phyloP scores from a whole-genome alignment of 208 protist genomes.

The Lotmaria passim region DNA sequence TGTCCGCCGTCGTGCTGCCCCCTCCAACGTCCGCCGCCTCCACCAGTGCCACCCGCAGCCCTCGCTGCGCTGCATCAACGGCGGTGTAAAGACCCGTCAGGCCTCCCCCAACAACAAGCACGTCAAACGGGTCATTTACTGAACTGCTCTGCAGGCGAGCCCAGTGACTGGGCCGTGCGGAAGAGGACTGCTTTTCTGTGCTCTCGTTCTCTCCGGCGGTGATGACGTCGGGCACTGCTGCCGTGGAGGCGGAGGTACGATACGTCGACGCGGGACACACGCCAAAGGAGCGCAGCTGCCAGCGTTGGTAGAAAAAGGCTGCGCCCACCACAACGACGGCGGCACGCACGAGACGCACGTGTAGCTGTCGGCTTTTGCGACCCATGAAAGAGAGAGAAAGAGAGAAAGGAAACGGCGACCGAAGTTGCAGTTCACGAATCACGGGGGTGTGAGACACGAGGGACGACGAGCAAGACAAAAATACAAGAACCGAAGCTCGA shows the following conservation, averaged over 20 bases:
- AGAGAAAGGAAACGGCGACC: not conserved
- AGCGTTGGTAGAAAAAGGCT: conserved; percentile 49
- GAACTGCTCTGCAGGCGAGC: conserved; percentile 27
- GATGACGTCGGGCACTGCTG: not conserved
- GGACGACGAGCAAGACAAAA: too few species aligned
- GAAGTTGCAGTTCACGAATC: not conserved
- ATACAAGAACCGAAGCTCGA: too few species aligned
- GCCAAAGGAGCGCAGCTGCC: conserved; percentile 47
- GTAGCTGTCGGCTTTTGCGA: conserved; percentile 45
- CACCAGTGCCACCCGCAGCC: conserved; percentile 72
- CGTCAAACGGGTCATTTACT: conserved; percentile 50
- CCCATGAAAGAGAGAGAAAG: conserved; percentile 38
- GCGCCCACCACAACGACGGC: conserved; percentile 16
- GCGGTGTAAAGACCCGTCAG: conserved; percentile 77
- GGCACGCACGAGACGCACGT: conserved; percentile 37
- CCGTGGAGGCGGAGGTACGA: not conserved
- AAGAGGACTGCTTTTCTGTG: not conserved
- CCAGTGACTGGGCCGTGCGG: conserved; percentile 32
- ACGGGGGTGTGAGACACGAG: too few species aligned
- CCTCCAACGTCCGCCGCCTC: conserved; percentile 73
- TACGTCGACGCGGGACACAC: conserved; percentile 25
- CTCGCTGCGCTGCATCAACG: conserved; percentile 83
- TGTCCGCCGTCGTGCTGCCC: conserved; percentile 30
- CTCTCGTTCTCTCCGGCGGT: too few species aligned
- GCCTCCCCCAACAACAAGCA: conserved; percentile 80